Conservation (phyloP, 495 filamentous ascomycete genomes). For the Hypoxylon perforatum region DNA sequence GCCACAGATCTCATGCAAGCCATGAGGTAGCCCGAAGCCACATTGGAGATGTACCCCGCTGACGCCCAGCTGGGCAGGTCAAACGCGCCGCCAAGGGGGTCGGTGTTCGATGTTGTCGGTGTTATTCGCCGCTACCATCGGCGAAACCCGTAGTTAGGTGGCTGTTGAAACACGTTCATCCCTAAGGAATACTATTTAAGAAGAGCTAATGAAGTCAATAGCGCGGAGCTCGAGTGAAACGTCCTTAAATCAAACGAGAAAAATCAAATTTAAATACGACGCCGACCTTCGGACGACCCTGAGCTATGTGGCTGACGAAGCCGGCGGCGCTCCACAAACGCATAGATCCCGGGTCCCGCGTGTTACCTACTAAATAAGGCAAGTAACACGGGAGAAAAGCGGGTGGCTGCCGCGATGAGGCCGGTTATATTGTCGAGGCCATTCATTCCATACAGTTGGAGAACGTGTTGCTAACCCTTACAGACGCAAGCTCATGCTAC, state of each 20-base stretch:
- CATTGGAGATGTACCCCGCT: background rate
- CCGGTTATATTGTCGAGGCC: background rate
- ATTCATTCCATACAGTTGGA: background rate
- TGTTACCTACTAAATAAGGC: conserved; percentile 1
- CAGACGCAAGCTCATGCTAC: no score
- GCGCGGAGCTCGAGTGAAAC: no score
- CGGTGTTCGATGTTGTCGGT: no score
- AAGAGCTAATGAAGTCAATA: background rate
- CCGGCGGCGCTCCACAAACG: background rate
- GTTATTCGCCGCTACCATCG: conserved; percentile 5
- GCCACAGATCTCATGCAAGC: conserved; percentile 23
- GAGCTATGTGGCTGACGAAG: background rate
- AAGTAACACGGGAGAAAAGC: background rate
- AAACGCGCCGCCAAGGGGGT: conserved; percentile 8
- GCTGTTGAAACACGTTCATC: background rate
- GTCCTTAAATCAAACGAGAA: no score
- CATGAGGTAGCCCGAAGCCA: conserved; percentile 11
- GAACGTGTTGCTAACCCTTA: background rate
- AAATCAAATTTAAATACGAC: no score
- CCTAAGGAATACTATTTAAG: background rate
- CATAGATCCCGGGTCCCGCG: background rate
- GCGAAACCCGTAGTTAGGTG: conserved; percentile 23
- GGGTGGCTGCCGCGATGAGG: background rate
- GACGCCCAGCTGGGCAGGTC: conserved; percentile 20
- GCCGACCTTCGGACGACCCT: background rate